These are phyloP conservation scores for Saccharomycopsis malanga DNA, from an alignment of 805 yeast genomes.

Conservation along the genomic window DNA sequence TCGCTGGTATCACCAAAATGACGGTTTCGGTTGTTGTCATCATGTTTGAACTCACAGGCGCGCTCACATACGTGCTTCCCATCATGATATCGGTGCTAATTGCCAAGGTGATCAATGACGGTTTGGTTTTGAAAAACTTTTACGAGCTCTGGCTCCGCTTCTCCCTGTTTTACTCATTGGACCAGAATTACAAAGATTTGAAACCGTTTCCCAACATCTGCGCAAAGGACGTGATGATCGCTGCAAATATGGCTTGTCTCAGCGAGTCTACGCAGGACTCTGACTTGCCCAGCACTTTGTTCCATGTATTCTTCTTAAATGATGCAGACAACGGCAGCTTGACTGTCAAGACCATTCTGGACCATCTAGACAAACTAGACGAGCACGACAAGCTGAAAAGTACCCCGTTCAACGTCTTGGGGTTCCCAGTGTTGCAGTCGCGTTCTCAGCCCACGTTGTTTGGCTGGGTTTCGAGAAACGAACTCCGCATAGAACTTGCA, in stretches of 20 bases:
- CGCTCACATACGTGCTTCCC: slow-evolving; percentile 74
- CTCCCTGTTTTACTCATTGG: slow-evolving; percentile 24
- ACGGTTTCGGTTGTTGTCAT: slow-evolving; percentile 77
- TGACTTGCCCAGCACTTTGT: no score
- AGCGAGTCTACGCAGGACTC: no score
- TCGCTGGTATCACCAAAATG: slow-evolving; percentile 75
- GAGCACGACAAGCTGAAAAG: not conserved
- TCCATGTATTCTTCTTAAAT: slow-evolving; percentile 30
- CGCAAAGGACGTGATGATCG: slow-evolving; percentile 33
- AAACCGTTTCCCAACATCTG: slow-evolving; percentile 36
- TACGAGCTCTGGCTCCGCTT: slow-evolving; percentile 53
- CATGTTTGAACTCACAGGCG: slow-evolving; percentile 80
- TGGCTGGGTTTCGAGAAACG: slow-evolving; percentile 39
- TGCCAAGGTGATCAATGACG: slow-evolving; percentile 66
- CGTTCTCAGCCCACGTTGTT: slow-evolving; percentile 29
- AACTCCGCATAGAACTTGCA: slow-evolving; percentile 30
- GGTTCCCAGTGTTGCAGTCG: slow-evolving; percentile 38
- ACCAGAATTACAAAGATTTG: slow-evolving; percentile 31
- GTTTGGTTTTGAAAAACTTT: slow-evolving; percentile 49
- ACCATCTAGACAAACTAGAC: not conserved
- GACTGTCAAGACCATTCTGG: not conserved
- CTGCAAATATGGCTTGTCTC: no score
- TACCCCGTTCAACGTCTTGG: slow-evolving; percentile 1
- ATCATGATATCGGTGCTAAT: slow-evolving; percentile 78
- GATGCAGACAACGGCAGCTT: slow-evolving; percentile 22